Percentiles rank a stretch among this genome's conserved stretches.
Conservation (phyloP, 73 alveolate species). For the Breviolum minutum region DNA sequence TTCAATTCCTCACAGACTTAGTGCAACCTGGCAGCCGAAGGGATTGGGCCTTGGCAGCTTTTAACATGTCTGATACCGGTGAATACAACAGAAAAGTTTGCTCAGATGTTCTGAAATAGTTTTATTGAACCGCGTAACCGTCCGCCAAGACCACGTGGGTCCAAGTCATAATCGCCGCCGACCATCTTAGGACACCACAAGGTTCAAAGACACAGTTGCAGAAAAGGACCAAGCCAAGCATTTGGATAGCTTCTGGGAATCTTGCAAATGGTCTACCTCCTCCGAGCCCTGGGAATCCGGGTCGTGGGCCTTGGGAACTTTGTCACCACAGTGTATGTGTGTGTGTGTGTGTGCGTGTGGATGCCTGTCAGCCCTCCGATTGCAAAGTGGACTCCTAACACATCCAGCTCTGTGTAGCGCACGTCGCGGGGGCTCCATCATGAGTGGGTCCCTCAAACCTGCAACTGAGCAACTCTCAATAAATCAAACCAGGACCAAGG, state of each 20-base stretch:
- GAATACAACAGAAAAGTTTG: too few species aligned
- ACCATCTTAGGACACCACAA: neutral
- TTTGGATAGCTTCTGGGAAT: neutral
- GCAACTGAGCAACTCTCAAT: neutral
- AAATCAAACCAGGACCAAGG: neutral
- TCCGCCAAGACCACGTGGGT: constrained; percentile 40
- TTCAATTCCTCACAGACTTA: neutral
- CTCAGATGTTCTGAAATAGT: neutral
- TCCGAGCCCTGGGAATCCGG: neutral
- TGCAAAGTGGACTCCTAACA: neutral
- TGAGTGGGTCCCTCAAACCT: constrained; percentile 47
- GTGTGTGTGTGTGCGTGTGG: too few species aligned
- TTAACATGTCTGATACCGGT: neutral
- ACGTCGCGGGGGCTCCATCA: constrained; percentile 27
- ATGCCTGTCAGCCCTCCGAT: neutral
- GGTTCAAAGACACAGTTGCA: neutral
- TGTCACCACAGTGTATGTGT: neutral
- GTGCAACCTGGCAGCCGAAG: neutral
- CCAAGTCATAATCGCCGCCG: constrained; percentile 74
- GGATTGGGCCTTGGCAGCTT: constrained; percentile 20
- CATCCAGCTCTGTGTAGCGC: neutral
- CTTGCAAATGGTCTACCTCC: neutral
- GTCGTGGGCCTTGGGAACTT: constrained; percentile 4
- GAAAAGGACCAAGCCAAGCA: too few species aligned
- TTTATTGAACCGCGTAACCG: neutral